Evolutionary conservation across 2,329 filamentous ascomycete genomes (phyloP).

Genomic region (Pseudopithomyces maydicus): DNA sequence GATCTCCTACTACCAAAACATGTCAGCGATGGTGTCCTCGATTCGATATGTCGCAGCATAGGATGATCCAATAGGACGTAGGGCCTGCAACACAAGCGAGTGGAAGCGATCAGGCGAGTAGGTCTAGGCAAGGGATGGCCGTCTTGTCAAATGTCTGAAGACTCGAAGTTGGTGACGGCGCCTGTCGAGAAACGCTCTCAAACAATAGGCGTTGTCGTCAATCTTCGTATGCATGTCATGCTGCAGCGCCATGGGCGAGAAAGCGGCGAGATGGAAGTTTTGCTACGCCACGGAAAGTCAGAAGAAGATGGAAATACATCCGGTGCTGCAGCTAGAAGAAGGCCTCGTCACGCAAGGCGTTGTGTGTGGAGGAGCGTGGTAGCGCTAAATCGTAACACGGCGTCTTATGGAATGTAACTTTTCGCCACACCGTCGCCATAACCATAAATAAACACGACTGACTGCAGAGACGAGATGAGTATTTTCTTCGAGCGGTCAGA

Average conservation of each 20-base stretch:
- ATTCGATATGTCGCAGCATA: constrained; percentile 17
- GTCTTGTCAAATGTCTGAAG: constrained; percentile 36
- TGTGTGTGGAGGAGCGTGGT: constrained; percentile 24
- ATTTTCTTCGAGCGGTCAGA: constrained; percentile 6
- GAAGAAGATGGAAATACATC: constrained; percentile 33
- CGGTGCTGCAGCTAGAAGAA: constrained; percentile 34
- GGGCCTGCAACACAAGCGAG: constrained; percentile 22
- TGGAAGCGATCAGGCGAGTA: constrained; percentile 32
- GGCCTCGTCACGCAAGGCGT: constrained; percentile 35
- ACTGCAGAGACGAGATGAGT: constrained; percentile 17
- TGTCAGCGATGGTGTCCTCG: constrained; percentile 25
- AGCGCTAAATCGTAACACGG: constrained; percentile 31
- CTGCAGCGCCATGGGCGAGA: constrained; percentile 21
- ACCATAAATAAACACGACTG: constrained; percentile 17
- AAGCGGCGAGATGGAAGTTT: constrained; percentile 18
- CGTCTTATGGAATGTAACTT: constrained; percentile 40
- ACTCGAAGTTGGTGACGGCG: constrained; percentile 19
- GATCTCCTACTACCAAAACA: constrained; percentile 28
- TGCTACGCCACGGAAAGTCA: constrained; percentile 26
- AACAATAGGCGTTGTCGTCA: constrained; percentile 23
- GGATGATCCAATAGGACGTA: constrained; percentile 28
- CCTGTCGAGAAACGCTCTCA: constrained; percentile 36
- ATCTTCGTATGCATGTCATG: constrained; percentile 32
- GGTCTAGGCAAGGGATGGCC: constrained; percentile 37
- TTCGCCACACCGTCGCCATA: constrained; percentile 17